These are phyloP conservation scores for Curvularia spicifera DNA, from an alignment of 2,329 filamentous ascomycete species.

Conservation along the genomic window DNA sequence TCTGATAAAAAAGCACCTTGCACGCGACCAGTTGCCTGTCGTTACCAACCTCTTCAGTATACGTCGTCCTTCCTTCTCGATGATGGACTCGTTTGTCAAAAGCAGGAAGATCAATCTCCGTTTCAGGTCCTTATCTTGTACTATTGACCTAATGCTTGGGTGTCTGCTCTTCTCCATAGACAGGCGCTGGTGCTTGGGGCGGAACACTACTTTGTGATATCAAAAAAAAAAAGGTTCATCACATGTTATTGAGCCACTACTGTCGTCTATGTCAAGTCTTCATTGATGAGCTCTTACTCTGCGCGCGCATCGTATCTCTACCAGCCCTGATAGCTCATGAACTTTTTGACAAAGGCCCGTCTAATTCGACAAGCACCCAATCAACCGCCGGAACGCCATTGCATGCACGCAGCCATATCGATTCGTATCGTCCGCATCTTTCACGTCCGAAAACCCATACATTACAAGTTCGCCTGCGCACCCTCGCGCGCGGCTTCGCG, in stretches of 20 bases:
- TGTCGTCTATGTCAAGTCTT: conserved; percentile 8
- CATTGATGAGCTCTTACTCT: conserved; percentile 16
- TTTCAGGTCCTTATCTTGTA: conserved; percentile 29
- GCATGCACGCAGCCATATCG: conserved; percentile 43
- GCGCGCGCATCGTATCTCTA: conserved; percentile 8
- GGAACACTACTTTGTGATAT: conserved; percentile 16
- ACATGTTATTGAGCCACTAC: background rate
- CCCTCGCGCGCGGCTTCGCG: conserved; percentile 72
- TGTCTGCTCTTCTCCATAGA: conserved; percentile 27
- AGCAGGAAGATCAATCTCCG: conserved; percentile 33
- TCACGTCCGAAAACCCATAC: conserved; percentile 22
- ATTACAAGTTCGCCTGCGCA: conserved; percentile 50
- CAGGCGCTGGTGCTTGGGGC: conserved; percentile 29
- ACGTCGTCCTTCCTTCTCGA: conserved; percentile 40
- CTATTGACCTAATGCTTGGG: conserved; percentile 41
- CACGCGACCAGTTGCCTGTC: background rate
- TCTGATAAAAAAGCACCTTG: background rate
- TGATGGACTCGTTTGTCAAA: conserved; percentile 45
- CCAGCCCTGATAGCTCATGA: conserved; percentile 16
- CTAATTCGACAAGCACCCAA: conserved; percentile 22
- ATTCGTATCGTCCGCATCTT: conserved; percentile 22
- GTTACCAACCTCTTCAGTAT: conserved; percentile 39
- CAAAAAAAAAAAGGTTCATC: background rate
- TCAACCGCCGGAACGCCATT: conserved; percentile 46
- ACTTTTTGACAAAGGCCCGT: conserved; percentile 22